Evolutionary conservation across 495 filamentous ascomycete genomes (phyloP).

Genomic region (Aspergillus panamensis): DNA sequence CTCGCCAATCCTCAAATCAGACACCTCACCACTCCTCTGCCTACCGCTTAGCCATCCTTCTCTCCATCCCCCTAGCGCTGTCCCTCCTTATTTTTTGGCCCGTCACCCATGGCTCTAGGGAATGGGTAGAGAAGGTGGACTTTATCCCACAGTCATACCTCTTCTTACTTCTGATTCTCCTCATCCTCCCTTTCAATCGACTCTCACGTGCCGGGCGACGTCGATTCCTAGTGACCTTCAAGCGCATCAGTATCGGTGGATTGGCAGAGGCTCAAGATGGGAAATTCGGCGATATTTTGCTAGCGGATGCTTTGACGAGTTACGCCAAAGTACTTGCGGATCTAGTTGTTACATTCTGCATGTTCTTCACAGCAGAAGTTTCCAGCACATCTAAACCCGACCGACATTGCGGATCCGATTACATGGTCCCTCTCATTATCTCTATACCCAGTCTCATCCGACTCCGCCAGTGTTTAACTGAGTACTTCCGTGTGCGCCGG

Average conservation of each 20-base stretch:
- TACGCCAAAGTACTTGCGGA: slow-evolving; percentile 91
- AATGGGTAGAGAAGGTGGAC: slow-evolving; percentile 68
- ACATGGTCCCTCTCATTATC: slow-evolving; percentile 76
- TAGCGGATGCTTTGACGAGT: slow-evolving; percentile 92
- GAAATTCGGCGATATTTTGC: slow-evolving; percentile 88
- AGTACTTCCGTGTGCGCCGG: slow-evolving; percentile 69
- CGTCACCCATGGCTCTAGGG: slow-evolving; percentile 63
- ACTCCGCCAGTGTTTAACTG: slow-evolving; percentile 86
- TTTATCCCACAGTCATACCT: slow-evolving; percentile 80
- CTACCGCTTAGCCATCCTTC: slow-evolving; percentile 74
- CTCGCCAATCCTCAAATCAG: slow-evolving; percentile 59
- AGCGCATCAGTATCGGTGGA: slow-evolving; percentile 71
- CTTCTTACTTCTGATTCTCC: slow-evolving; percentile 60
- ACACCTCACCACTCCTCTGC: slow-evolving; percentile 71
- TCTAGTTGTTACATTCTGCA: slow-evolving; percentile 82
- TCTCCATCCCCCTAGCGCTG: slow-evolving; percentile 63
- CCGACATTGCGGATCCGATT: slow-evolving; percentile 69
- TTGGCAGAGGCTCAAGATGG: slow-evolving; percentile 76
- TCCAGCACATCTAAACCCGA: slow-evolving; percentile 78
- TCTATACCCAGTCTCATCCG: slow-evolving; percentile 80
- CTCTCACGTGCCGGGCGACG: slow-evolving; percentile 69
- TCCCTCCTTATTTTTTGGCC: slow-evolving; percentile 80
- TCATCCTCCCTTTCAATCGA: slow-evolving; percentile 68
- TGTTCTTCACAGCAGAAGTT: slow-evolving; percentile 69
- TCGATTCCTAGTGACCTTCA: slow-evolving; percentile 67